A percentile compares a stretch with the other conserved stretches of the same genome.
Conservation (phyloP, 345 rosid genomes). For the Arabidopsis thaliana region DNA sequence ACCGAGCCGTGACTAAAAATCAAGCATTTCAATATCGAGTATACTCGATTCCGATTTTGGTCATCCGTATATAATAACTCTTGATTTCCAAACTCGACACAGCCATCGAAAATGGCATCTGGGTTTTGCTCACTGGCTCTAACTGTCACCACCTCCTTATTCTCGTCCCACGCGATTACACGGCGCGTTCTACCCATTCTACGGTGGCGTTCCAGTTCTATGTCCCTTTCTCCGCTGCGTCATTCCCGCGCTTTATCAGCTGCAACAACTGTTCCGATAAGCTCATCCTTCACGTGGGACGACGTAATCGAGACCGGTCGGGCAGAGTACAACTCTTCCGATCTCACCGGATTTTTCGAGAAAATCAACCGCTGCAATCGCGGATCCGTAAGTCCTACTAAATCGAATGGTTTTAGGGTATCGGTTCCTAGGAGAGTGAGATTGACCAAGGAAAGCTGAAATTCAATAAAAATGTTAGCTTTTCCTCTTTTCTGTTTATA, state of each 20-base stretch:
- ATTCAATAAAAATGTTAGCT: constrained; percentile 5
- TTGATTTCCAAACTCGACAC: constrained; percentile 1
- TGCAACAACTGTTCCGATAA: constrained; percentile 27
- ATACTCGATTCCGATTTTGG: background rate
- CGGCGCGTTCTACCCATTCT: constrained; percentile 13
- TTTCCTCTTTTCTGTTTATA: background rate
- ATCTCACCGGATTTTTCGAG: constrained; percentile 69
- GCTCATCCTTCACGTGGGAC: constrained; percentile 72
- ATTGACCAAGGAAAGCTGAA: constrained; percentile 3
- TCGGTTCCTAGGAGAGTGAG: constrained; percentile 12
- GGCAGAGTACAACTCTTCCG: constrained; percentile 48
- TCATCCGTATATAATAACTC: background rate
- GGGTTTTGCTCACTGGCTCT: constrained; percentile 21
- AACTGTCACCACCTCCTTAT: constrained; percentile 20
- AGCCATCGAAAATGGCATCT: constrained; percentile 32
- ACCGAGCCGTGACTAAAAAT: background rate
- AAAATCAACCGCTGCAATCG: constrained; percentile 76
- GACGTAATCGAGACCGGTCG: constrained; percentile 58
- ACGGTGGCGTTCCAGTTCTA: constrained; percentile 20
- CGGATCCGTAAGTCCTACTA: constrained; percentile 53
- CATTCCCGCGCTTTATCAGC: constrained; percentile 42
- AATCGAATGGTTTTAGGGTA: background rate
- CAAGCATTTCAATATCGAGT: background rate
- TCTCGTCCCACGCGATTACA: constrained; percentile 23
- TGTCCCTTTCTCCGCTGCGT: background rate